These are phyloP conservation scores for Hypoxylon sp. DNA, from an alignment of 2,329 filamentous ascomycete species.

Conservation along the genomic window DNA sequence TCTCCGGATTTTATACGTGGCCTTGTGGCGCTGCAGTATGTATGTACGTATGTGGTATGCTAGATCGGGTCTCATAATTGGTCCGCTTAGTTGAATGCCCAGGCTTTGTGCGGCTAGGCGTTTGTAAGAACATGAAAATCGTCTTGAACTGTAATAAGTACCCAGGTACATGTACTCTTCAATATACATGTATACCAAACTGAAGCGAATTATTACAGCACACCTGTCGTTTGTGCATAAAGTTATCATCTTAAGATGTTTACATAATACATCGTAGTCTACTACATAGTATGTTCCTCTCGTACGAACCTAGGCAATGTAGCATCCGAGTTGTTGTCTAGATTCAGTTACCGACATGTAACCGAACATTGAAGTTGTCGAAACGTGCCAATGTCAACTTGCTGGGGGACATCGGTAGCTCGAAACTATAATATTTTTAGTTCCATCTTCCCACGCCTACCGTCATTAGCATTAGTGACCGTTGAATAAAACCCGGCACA, in stretches of 20 bases:
- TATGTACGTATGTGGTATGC: no score
- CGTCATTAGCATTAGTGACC: constrained; percentile 13
- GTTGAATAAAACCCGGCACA: constrained; percentile 12
- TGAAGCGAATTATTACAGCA: neutral
- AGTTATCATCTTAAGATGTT: neutral
- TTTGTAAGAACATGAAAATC: neutral
- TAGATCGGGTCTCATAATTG: constrained; percentile 34
- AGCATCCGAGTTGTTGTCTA: constrained; percentile 3
- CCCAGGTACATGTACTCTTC: neutral
- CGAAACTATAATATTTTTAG: constrained; percentile 10
- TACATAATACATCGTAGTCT: neutral
- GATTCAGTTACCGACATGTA: constrained; percentile 9
- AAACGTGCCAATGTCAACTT: neutral
- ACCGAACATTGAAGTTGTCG: constrained; percentile 5
- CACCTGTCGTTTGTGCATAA: neutral
- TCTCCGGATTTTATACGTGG: constrained; percentile 22
- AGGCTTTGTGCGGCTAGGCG: constrained; percentile 8
- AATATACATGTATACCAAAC: neutral
- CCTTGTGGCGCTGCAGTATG: constrained; percentile 15
- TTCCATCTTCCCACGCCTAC: constrained; percentile 12
- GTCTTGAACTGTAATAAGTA: neutral
- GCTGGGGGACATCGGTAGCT: neutral
- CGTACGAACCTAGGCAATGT: constrained; percentile 3
- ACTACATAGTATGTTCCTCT: neutral
- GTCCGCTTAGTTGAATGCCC: constrained; percentile 24